Evolutionary conservation across 371 early-diverging fungal species (phyloP).

Genomic region (Syncephalis plumigaleata): DNA sequence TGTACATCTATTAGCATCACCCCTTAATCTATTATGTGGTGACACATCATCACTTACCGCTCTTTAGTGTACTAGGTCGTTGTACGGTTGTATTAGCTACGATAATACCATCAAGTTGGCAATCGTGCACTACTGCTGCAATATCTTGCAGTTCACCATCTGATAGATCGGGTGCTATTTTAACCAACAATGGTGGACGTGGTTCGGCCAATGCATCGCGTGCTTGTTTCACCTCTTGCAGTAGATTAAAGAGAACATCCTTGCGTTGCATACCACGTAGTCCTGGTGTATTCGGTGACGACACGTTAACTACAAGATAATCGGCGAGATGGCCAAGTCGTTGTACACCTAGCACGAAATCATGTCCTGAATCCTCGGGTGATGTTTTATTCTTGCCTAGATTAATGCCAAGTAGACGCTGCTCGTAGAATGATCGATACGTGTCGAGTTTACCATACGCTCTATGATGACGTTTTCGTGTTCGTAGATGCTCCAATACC

Average conservation of each 20-base stretch:
- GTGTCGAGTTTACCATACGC: too few relatives aligned
- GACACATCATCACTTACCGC: constrained; percentile 13
- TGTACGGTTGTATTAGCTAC: constrained; percentile 65
- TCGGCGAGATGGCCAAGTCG: constrained; percentile 54
- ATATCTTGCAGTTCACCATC: constrained; percentile 49
- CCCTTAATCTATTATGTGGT: constrained; percentile 1
- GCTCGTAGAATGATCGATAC: background rate
- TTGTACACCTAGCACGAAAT: constrained; percentile 54
- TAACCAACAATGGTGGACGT: constrained; percentile 55
- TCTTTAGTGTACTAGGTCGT: constrained; percentile 33
- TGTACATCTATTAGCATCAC: background rate
- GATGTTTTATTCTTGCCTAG: constrained; percentile 71
- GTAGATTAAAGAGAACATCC: constrained; percentile 36
- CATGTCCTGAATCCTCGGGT: constrained; percentile 27
- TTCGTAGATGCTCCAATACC: constrained; percentile 31
- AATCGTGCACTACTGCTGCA: constrained; percentile 37
- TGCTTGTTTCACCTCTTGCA: constrained; percentile 35
- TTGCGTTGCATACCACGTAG: constrained; percentile 43
- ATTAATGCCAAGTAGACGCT: constrained; percentile 52
- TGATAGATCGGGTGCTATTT: constrained; percentile 67
- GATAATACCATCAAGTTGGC: constrained; percentile 62
- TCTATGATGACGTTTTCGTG: constrained; percentile 13
- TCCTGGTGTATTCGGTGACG: constrained; percentile 69
- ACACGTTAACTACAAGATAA: constrained; percentile 68
- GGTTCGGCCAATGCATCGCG: constrained; percentile 23